Evolutionary conservation across 2,329 filamentous ascomycete species (phyloP).

Genomic region (Colletotrichum sp.): DNA sequence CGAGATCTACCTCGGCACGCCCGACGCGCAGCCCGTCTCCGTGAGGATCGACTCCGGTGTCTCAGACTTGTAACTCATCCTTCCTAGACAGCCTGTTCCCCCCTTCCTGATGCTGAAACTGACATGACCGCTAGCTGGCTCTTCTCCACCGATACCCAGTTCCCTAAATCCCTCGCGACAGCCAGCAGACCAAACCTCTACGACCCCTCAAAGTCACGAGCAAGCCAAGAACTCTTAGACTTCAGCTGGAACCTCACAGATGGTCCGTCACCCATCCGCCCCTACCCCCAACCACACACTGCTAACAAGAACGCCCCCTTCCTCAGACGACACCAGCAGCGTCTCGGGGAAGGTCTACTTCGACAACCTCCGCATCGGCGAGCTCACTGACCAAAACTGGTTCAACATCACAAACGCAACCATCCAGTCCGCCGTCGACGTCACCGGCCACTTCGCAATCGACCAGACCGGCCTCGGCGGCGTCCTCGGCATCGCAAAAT

Average conservation of each 20-base stretch:
- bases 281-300: background rate
- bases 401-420: slow-evolving; percentile 49
- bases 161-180: background rate
- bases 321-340: slow-evolving; percentile 46
- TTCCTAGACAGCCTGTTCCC: background rate
- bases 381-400: slow-evolving; percentile 20
- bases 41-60: slow-evolving; percentile 13
- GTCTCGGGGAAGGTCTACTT: slow-evolving; percentile 54
- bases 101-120: background rate
- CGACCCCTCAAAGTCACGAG: slow-evolving; percentile 48
- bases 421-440: slow-evolving; percentile 52
- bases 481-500: slow-evolving; percentile 57
- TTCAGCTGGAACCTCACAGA: slow-evolving; percentile 56
- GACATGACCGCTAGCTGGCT: background rate
- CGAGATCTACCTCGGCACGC: slow-evolving; percentile 3
- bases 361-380: slow-evolving; percentile 53
- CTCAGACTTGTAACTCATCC: slow-evolving; percentile 5
- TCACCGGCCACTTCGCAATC: slow-evolving; percentile 47
- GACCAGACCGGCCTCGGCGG: slow-evolving; percentile 48
- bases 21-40: background rate
- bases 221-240: slow-evolving; percentile 44
- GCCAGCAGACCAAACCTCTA: slow-evolving; percentile 52
- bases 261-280: slow-evolving; percentile 42
- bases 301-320: background rate
- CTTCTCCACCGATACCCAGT: slow-evolving; percentile 36